Conservation (phyloP, 345 rosid species). For the Eutrema yunnanense region DNA sequence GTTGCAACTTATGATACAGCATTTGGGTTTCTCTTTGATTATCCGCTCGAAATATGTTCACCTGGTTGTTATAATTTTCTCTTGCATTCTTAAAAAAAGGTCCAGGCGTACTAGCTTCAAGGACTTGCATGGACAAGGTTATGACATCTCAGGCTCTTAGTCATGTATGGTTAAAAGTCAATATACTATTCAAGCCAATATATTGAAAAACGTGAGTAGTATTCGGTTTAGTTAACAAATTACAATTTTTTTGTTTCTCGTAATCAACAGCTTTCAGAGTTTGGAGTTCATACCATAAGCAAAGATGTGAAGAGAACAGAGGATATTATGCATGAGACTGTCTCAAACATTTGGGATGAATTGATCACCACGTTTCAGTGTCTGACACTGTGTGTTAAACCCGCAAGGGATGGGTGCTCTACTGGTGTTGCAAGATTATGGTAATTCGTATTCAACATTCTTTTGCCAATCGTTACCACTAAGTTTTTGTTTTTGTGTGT, state of each 20-base stretch:
- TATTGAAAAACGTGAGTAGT: neutral
- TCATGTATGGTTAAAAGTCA: slow-evolving; percentile 47
- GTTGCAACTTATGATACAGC: neutral
- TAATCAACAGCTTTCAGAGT: slow-evolving; percentile 55
- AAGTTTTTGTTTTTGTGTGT: no score
- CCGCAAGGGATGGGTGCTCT: slow-evolving; percentile 96
- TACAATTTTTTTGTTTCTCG: slow-evolving; percentile 1
- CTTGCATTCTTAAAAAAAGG: slow-evolving; percentile 41
- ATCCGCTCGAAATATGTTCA: neutral
- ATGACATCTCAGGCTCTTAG: slow-evolving; percentile 73
- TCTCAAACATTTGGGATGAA: slow-evolving; percentile 50
- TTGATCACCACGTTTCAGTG: slow-evolving; percentile 63
- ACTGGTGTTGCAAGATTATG: slow-evolving; percentile 96
- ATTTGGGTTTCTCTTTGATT: neutral
- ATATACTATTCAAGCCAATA: slow-evolving; percentile 1
- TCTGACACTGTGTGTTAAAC: slow-evolving; percentile 80
- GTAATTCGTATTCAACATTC: slow-evolving; percentile 33
- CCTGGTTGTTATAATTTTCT: neutral
- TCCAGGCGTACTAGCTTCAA: slow-evolving; percentile 78
- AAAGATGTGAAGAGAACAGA: slow-evolving; percentile 64
- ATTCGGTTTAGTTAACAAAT: slow-evolving; percentile 14
- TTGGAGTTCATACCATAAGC: slow-evolving; percentile 80
- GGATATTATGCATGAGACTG: slow-evolving; percentile 47
- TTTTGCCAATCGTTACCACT: neutral
- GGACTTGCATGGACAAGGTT: slow-evolving; percentile 88